Evolutionary conservation across 2,329 filamentous ascomycete genomes (phyloP), one percentile per base, ranked within the genome.

Genomic region (Colletotrichum destructivum): DNA sequence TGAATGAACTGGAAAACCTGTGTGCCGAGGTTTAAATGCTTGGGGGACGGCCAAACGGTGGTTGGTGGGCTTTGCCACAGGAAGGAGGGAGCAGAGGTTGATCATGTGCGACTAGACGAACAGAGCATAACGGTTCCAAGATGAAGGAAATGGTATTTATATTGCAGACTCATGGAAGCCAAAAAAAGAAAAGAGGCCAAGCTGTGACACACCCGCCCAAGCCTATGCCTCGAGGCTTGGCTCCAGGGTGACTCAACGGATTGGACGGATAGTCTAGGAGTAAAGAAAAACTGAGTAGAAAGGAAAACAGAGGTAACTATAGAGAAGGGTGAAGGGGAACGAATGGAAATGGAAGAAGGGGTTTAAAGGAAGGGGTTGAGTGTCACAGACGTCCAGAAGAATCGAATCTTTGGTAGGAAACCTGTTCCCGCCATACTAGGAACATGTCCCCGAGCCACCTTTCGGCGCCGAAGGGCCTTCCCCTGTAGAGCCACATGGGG

Each of bases 11-110:
- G 7, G 23, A 52, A 12, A 21, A 60, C 11, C 23, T 71, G 21
- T 74, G 77, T 40, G 69, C 77, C 16, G 78, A 79, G 16, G 75
- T 83, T 9, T 71, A 40, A 71, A 44, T 21, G 21, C 21, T 23
- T 26, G 16, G 35, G 26, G n/a, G 9, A 6, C 11, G 52, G 52
- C 8, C 26, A n/a, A 38, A 56, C 12, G 52, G 31, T n/a, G 35
- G 35, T 38, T 38, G 35, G 35, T 11, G 35, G 8, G 35, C 35
- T 56, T 38, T 56, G n/a, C 16, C 18, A 21, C 11, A 13, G 31
- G 7, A 38, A 18, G 4, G 18, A 40, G 26, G 35, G 9, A 38
- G 15, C 60, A 26, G 16, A 52, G 21, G 18, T 9, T 26, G 42
- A 18, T 31, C 47, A 62, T 18, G 35, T 26, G 40, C 55, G 15